A percentile compares a stretch with the other conserved stretches of the same genome.
Conservation (phyloP, 2,329 filamentous ascomycete species). For the Zopfia rhizophila region DNA sequence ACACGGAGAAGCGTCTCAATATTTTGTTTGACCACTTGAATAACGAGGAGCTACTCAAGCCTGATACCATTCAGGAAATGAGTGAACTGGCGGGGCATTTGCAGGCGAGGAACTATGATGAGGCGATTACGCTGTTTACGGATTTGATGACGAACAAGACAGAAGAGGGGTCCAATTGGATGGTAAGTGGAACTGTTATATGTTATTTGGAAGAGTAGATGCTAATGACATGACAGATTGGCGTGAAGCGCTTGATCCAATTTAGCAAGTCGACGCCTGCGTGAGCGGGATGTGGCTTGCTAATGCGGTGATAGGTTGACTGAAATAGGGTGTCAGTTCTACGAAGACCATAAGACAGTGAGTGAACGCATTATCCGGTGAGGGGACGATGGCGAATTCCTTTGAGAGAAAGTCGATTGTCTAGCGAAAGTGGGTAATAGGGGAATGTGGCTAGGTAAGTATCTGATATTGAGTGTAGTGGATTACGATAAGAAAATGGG, state of each 20-base stretch:
- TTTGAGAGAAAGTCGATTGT: too few relatives aligned
- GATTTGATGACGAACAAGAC: conserved; percentile 60
- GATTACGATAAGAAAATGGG: too few relatives aligned
- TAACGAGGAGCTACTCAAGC: conserved; percentile 88
- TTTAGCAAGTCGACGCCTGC: conserved; percentile 49
- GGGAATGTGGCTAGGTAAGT: too few relatives aligned
- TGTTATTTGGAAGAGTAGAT: not conserved
- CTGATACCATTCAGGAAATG: conserved; percentile 77
- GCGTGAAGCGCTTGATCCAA: conserved; percentile 51
- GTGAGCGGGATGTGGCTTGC: too few relatives aligned
- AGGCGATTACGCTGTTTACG: conserved; percentile 56
- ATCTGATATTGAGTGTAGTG: too few relatives aligned
- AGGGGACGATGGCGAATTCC: too few relatives aligned
- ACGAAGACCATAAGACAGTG: too few relatives aligned
- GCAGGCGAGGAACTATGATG: conserved; percentile 56
- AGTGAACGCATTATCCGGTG: too few relatives aligned
- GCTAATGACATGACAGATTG: conserved; percentile 34
- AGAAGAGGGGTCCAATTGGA: conserved; percentile 62
- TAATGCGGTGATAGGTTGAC: too few relatives aligned
- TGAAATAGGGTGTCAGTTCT: too few relatives aligned
- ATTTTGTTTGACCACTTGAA: conserved; percentile 98
- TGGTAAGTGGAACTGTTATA: conserved; percentile 53
- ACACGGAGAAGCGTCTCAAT: conserved; percentile 91
- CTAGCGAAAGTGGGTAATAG: too few relatives aligned
- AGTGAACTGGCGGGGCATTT: conserved; percentile 62